phyloP scores from a whole-genome alignment of 495 filamentous ascomycete genomes.

The Neurospora sp. region DNA sequence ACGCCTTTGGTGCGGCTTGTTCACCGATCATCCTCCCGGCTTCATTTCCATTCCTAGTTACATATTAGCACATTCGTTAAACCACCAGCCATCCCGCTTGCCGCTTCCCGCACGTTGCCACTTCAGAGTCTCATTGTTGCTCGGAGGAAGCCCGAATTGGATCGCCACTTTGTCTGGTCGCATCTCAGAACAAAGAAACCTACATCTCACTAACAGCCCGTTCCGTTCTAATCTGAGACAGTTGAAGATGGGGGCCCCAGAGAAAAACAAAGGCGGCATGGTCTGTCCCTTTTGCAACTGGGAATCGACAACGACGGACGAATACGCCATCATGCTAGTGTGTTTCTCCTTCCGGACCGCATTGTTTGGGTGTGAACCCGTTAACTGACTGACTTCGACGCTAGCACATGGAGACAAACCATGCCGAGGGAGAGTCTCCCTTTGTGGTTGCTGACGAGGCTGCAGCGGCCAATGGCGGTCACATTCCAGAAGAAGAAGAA shows the following conservation, averaged over 20 bases:
- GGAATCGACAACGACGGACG: conserved; percentile 9
- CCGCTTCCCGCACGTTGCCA: not conserved
- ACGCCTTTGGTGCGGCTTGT: not conserved
- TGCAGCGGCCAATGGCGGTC: not conserved
- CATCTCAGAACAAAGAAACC: not conserved
- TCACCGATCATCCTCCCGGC: not conserved
- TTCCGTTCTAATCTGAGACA: not conserved
- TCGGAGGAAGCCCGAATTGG: not conserved
- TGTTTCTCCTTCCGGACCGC: not conserved
- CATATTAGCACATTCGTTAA: not conserved
- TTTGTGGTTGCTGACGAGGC: conserved; percentile 28
- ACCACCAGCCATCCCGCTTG: not conserved
- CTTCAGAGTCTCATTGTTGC: not conserved
- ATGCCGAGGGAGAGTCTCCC: conserved; percentile 44
- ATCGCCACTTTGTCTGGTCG: not conserved
- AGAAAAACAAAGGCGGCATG: conserved; percentile 1
- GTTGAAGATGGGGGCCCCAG: not conserved
- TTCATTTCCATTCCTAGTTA: not conserved
- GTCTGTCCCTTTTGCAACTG: conserved; percentile 25
- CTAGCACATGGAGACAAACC: conserved; percentile 48
- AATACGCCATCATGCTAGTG: conserved; percentile 23
- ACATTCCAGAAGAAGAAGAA: conserved; percentile 49
- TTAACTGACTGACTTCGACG: not conserved
- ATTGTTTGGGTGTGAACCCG: not conserved
- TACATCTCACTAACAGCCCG: not conserved